Evolutionary conservation across 2,329 filamentous ascomycete genomes (phyloP).

Genomic region (Chaetoscypha palmicola): DNA sequence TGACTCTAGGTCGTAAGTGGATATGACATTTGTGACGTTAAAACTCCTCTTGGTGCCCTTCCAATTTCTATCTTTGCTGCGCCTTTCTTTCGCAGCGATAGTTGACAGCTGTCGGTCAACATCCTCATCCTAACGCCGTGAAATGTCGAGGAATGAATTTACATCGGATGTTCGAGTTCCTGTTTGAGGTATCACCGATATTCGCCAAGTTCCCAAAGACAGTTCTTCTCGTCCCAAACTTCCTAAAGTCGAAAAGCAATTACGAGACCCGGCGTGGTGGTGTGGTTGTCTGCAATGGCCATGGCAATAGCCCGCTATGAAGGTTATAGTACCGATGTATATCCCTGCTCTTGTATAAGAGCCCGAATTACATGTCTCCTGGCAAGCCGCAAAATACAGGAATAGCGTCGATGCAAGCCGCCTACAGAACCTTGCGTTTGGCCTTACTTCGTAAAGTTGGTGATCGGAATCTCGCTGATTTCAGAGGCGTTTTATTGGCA

Average conservation of each 20-base stretch:
- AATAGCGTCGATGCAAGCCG: neutral
- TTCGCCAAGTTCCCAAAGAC: neutral
- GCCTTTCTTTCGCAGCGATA: no score
- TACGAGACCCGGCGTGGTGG: constrained; percentile 5
- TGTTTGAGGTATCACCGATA: neutral
- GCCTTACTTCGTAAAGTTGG: neutral
- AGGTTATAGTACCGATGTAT: neutral
- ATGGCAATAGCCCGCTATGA: neutral
- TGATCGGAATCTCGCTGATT: neutral
- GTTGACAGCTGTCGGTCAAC: no score
- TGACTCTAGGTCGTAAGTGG: no score
- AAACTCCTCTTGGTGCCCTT: no score
- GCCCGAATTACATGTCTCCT: neutral
- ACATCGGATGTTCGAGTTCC: no score
- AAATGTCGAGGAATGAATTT: no score
- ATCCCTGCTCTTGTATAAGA: neutral
- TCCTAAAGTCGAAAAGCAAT: constrained; percentile 2
- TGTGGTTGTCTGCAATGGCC: constrained; percentile 2
- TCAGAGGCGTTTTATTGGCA: neutral
- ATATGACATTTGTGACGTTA: no score
- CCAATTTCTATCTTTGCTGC: no score
- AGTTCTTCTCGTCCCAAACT: neutral
- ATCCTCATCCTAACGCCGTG: no score
- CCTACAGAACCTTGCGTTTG: neutral
- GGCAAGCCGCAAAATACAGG: neutral